Evolutionary conservation across 2,329 filamentous ascomycete genomes (phyloP), one percentile per base, ranked within the genome.

Genomic region (Pezicula neosporulosa): DNA sequence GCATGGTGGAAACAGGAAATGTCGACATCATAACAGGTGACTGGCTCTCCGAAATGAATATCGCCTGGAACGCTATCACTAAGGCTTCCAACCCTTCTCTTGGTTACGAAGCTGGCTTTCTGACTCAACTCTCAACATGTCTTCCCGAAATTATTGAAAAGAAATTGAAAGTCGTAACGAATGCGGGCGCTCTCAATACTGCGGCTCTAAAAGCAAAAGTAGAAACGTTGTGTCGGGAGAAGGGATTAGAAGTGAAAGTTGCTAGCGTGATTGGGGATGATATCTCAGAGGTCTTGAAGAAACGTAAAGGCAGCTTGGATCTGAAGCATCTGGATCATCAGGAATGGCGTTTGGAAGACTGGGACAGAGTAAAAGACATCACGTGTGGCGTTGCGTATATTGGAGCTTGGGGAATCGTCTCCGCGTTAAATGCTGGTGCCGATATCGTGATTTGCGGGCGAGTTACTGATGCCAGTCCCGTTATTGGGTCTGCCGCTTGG

Each of bases 371-470:
- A 7, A 19, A 35, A 7, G 46, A 51, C 3, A 35, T 58, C 38
- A 48, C 59, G 24, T 56, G 59, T 16, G 50, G 58, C 2, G 49
- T 47, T 16, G 59, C 62, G 10, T 65, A 65, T 52, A 63, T 75
- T 1, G 72, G 72, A 1, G 70, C 66, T 6, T 53, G 66, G 36
- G 71, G 69, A 4, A 72, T 75, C 44, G 67, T 66, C 1, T 65
- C 65, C 47, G 71, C 68, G 6, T 62, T 75, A 5, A 54, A 63
- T 16, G 56, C 65, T 28, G 72, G 71, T 9, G 72, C 72, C 6
- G 70, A 74, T 52, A 74, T 75, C 51, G 69, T 75, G 19, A 63
- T 75, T 30, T 73, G 70, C 53, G 72, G 72, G 13, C 65, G 72
- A 33, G 71, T 74, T 5, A 66, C 70, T 1, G 72, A 75, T 62